Evolutionary conservation across 768 basidiomycete genomes (phyloP), one percentile per base, ranked within the genome.

Genomic region (Psilocybe cubensis): DNA sequence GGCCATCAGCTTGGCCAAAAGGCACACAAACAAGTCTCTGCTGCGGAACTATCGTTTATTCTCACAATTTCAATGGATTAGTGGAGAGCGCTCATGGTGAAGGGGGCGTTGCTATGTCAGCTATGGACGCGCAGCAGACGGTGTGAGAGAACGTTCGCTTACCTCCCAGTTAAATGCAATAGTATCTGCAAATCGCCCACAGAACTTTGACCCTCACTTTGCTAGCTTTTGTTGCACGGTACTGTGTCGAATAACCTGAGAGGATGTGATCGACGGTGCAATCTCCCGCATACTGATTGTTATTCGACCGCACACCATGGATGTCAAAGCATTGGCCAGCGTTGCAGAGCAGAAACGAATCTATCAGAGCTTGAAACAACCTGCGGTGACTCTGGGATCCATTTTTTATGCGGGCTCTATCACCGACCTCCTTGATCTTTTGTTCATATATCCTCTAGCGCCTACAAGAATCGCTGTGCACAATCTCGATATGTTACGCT

Each of bases 1-100:
- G 14, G 35, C 8, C 10, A 14, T 14, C 6, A 38, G 35, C n/a
- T 38, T 11, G 4, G 25, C 14, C 10, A 20, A 9, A n/a, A 27
- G 28, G 28, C 18, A 48, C 27, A 48, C 31, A 48, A 25, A 18
- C 27, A 38, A 28, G 18, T n/a, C n/a, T 20, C 2, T 48, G 46
- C 46, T 48, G 46, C 46, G 46, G 46, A 48, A n/a, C 27, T 48
- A 18, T n/a, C 27, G 31, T 25, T 27, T 48, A 17, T 48, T 48
- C 46, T 28, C 46, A 48, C 23, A 46, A 25, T 25, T 25, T 46
- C 45, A 5, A 12, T 25, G 11, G 4, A 12, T 27, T n/a, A 20
- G 25, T n/a, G 45, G 45, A 28, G 45, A 9, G 7, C 45, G 10
- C 20, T 1, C 20, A 25, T 23, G 24, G 28, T 46, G 6, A 12